Conservation (phyloP, 2,329 filamentous ascomycete genomes). For the Cercospora beticola region DNA sequence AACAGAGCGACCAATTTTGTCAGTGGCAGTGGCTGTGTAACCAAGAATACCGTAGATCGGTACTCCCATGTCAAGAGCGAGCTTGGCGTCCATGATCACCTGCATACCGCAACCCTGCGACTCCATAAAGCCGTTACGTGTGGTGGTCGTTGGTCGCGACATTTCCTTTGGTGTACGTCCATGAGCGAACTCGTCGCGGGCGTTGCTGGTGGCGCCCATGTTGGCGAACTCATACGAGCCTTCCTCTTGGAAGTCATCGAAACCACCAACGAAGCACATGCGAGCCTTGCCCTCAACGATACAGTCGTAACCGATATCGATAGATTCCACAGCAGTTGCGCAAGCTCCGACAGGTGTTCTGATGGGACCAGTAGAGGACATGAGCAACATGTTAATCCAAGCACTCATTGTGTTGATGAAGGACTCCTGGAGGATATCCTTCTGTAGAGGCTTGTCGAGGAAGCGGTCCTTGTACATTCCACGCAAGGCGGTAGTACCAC, state of each 20-base stretch:
- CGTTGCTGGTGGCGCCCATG: constrained; percentile 99
- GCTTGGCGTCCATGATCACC: constrained; percentile 94
- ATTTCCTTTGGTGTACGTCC: constrained; percentile 95
- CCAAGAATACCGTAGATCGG: constrained; percentile 95
- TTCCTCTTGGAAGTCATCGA: constrained; percentile 99
- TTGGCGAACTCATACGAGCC: constrained; percentile 99
- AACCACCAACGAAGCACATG: constrained; percentile 95
- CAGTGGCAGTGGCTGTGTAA: constrained; percentile 90
- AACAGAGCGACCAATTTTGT: constrained; percentile 98
- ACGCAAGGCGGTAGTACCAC: constrained; percentile 85
- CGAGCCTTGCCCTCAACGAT: constrained; percentile 98
- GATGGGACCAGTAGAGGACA: constrained; percentile 96
- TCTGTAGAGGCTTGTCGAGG: constrained; percentile 95
- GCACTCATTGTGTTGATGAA: constrained; percentile 99
- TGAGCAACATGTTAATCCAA: constrained; percentile 98
- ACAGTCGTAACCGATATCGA: constrained; percentile 97
- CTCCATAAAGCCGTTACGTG: constrained; percentile 98
- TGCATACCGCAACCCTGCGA: constrained; percentile 98
- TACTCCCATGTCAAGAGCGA: constrained; percentile 97
- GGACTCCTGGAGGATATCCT: constrained; percentile 97
- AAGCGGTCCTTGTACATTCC: constrained; percentile 99
- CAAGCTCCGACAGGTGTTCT: constrained; percentile 98
- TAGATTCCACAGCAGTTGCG: constrained; percentile 92
- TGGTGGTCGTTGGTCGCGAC: constrained; percentile 96
- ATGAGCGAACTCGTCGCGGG: constrained; percentile 91